Percentiles rank a stretch among this genome's conserved stretches.
phyloP scores from a whole-genome alignment of 2,329 filamentous ascomycete genomes.

The Clonostachys sp. region DNA sequence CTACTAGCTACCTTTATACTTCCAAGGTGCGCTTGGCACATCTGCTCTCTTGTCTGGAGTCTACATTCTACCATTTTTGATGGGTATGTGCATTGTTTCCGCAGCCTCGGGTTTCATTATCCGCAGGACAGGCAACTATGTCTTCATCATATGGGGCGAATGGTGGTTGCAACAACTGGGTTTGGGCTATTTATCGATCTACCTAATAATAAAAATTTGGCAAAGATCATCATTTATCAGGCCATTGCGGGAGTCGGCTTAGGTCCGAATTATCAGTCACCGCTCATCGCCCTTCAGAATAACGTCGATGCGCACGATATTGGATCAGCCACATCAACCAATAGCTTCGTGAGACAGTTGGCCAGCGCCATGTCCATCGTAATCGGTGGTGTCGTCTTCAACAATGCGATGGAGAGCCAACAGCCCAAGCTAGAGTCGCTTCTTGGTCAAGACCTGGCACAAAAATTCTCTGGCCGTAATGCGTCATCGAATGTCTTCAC shows the following conservation, averaged over 20 bases:
- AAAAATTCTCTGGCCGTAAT: too few relatives aligned
- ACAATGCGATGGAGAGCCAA: conserved; percentile 26
- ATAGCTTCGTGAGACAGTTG: conserved; percentile 54
- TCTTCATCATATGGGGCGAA: conserved; percentile 48
- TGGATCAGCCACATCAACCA: conserved; percentile 58
- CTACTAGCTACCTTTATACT: conserved; percentile 71
- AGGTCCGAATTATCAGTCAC: conserved; percentile 59
- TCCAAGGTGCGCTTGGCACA: conserved; percentile 62
- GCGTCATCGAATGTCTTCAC: too few relatives aligned
- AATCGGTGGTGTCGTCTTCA: conserved; percentile 36
- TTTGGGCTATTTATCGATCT: conserved; percentile 53
- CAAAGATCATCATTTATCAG: conserved; percentile 48
- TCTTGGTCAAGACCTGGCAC: too few relatives aligned
- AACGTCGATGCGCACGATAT: conserved; percentile 56
- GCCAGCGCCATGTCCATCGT: conserved; percentile 54
- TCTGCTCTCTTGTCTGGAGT: conserved; percentile 56
- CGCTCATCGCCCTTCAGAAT: conserved; percentile 60
- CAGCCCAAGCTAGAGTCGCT: too few relatives aligned
- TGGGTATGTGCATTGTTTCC: conserved; percentile 38
- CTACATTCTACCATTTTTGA: conserved; percentile 57
- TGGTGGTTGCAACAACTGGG: conserved; percentile 52
- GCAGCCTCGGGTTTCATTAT: conserved; percentile 36
- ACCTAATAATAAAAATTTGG: conserved; percentile 39
- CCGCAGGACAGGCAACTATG: conserved; percentile 53
- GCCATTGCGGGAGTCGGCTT: conserved; percentile 56